These are phyloP conservation scores for Nakataea oryzae DNA, from an alignment of 2,329 filamentous ascomycete species.

Conservation along the genomic window DNA sequence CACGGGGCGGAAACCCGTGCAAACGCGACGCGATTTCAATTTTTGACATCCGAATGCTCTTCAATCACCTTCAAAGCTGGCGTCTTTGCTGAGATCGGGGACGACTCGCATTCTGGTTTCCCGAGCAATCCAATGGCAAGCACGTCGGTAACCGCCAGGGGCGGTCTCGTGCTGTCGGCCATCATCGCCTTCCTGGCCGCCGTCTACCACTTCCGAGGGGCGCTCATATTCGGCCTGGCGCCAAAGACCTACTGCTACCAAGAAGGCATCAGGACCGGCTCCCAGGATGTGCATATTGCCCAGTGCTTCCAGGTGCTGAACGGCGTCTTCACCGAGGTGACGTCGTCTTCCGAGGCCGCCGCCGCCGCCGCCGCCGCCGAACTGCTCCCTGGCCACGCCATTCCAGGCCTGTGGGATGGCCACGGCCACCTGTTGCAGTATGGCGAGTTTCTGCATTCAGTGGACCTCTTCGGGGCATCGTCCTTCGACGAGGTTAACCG, in stretches of 20 bases:
- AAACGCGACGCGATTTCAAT: neutral
- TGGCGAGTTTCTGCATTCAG: constrained; percentile 55
- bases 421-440: constrained; percentile 59
- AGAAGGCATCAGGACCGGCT: constrained; percentile 29
- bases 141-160: neutral
- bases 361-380: constrained; percentile 16
- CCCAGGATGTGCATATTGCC: constrained; percentile 22
- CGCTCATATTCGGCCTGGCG: neutral
- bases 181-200: neutral
- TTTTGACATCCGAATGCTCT: neutral
- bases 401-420: constrained; percentile 61
- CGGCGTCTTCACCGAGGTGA: constrained; percentile 38
- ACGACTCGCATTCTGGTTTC: neutral
- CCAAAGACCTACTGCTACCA: constrained; percentile 29
- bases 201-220: neutral
- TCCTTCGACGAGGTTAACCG: constrained; percentile 42
- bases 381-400: constrained; percentile 38
- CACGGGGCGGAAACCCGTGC: neutral
- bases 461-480: constrained; percentile 49
- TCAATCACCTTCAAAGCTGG: neutral
- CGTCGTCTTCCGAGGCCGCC: constrained; percentile 16
- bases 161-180: neutral
- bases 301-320: constrained; percentile 46
- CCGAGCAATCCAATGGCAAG: neutral
- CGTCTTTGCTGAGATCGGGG: neutral